Evolutionary conservation across 352 stramenopile genomes (phyloP), one percentile per base, ranked within the genome.

Genomic region (Elongisporangium anandrum): DNA sequence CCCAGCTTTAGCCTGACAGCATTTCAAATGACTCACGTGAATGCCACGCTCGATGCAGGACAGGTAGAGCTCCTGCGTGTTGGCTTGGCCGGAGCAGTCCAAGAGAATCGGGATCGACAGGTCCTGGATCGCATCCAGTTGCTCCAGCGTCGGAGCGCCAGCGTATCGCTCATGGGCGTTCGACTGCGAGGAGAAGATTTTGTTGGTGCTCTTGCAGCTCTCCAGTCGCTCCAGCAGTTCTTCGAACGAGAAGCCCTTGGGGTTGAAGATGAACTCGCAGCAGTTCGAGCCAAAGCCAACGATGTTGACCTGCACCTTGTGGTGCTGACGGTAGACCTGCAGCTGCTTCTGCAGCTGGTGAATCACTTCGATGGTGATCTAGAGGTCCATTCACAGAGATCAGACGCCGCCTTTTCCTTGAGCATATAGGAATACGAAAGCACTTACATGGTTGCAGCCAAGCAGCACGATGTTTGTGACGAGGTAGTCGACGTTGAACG

Each of bases 401-500:
- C 9, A 53, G 9, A 13, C 15, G 8, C 26, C 10, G 26, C 39
- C 23, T 29, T 24, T 23, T 5, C 45, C 23, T 41, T 39, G 16
- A 47, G 22, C 15, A 61, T 24, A 0, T 0, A 22, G 0, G 24
- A 5, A 53, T 17, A 65, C 72, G 29, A 45, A 45, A 4, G 9
- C 10, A 17, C 34, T 45, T 66, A 81, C 73, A 56, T 80, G 74
- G 52, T 90, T 92, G 69, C 73, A 90, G 24, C 83, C 83, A 1
- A 93, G 56, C 16, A 93, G 63, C 8, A 88, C 77, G 21, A 93
- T 21, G 62, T 85, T 93, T 21, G 74, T 84, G n/a, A 86, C 77
- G 19, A 90, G 55, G 55, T 87, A 78, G 24, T 90, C 82, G 26
- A 88, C 79, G 61, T 93, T 93, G 57, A 93, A 93, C 8, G 83